Percentiles rank a stretch among this genome's conserved stretches.
phyloP scores from a whole-genome alignment of 2,329 filamentous ascomycete genomes.

The Monilinia fructigena region DNA sequence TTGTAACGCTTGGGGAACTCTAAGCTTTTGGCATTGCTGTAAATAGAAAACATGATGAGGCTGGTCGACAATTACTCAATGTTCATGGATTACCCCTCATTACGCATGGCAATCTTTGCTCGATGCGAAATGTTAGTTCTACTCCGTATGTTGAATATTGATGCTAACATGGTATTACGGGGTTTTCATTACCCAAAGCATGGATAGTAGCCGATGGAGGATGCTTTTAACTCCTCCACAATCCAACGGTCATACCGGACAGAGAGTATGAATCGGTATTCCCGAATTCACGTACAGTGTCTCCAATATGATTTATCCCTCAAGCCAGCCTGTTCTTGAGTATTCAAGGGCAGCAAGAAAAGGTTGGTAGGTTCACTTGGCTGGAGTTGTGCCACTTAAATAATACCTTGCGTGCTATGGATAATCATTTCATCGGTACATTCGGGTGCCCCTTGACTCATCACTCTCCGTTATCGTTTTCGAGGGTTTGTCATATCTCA shows the following conservation, averaged over 20 bases:
- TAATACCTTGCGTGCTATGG: neutral
- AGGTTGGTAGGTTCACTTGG: neutral
- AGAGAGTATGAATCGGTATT: conserved; percentile 8
- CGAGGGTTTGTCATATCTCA: conserved; percentile 13
- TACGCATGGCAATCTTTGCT: neutral
- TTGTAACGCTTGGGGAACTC: conserved; percentile 1
- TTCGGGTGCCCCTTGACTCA: neutral
- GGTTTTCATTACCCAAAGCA: neutral
- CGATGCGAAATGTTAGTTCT: conserved; percentile 4
- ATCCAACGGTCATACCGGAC: conserved; percentile 13
- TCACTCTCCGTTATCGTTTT: conserved; percentile 10
- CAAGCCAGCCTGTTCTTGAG: neutral
- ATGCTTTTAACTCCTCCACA: neutral
- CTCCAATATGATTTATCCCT: neutral
- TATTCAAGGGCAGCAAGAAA: neutral
- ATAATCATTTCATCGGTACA: conserved; percentile 14
- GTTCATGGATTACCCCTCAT: neutral
- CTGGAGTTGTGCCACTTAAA: conserved; percentile 13
- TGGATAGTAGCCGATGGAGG: neutral
- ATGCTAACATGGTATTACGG: neutral
- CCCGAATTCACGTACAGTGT: neutral
- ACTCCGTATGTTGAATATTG: neutral
- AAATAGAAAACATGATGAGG: neutral
- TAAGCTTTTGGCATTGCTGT: neutral
- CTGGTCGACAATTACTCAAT: neutral